These are phyloP conservation scores for Podaxis pistillaris DNA, from an alignment of 768 basidiomycete species.

Conservation along the genomic window DNA sequence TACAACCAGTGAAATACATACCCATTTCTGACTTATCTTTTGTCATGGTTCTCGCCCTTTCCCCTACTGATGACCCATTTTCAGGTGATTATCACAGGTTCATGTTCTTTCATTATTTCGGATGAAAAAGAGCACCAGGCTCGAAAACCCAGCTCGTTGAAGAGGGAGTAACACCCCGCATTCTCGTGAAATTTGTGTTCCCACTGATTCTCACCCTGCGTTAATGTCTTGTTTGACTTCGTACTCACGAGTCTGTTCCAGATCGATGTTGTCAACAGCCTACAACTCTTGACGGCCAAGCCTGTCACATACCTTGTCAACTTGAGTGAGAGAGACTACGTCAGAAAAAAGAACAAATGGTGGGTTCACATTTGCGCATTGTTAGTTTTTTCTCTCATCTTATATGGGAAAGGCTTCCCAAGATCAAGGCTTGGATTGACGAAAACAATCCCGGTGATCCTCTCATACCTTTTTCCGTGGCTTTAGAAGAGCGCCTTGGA, in stretches of 20 bases:
- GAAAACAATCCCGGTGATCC: slow-evolving; percentile 93
- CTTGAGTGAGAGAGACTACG: slow-evolving; percentile 89
- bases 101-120: slow-evolving; percentile 14
- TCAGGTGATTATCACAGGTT: not conserved
- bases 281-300: slow-evolving; percentile 92
- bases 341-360: slow-evolving; percentile 99
- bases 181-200: slow-evolving; percentile 61
- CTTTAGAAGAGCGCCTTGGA: slow-evolving; percentile 88
- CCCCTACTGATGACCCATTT: not conserved
- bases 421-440: slow-evolving; percentile 99
- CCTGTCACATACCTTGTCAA: slow-evolving; percentile 98
- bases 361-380: slow-evolving; percentile 23
- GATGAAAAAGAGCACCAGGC: slow-evolving; percentile 59
- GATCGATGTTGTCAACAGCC: slow-evolving; percentile 88
- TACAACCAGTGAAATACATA: slow-evolving; percentile 60
- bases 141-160: slow-evolving; percentile 90
- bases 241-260: slow-evolving; percentile 28
- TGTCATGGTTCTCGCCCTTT: not conserved
- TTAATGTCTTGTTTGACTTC: not conserved
- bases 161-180: slow-evolving; percentile 88
- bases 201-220: slow-evolving; percentile 33
- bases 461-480: slow-evolving; percentile 95
- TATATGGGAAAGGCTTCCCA: slow-evolving; percentile 65
- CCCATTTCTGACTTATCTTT: slow-evolving; percentile 43
- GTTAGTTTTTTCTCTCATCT: not conserved